phyloP scores from a whole-genome alignment of 2,329 filamentous ascomycete genomes.

The Hawksworthiomyces lignivorus region DNA sequence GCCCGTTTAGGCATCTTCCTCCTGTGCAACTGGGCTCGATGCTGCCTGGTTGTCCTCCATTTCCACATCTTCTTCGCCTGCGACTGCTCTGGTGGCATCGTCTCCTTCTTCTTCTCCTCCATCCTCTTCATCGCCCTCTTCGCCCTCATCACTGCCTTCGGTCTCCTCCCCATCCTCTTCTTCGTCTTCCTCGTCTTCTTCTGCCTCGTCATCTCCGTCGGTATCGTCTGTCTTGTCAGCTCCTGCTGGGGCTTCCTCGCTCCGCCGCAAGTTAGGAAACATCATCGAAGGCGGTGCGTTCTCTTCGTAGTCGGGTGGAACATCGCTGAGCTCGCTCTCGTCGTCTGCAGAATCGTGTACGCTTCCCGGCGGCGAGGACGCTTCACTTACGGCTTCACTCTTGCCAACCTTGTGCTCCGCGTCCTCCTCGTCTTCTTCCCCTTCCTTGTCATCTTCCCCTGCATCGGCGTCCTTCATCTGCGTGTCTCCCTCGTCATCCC shows the following conservation, averaged over 20 bases:
- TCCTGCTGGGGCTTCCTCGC: constrained; percentile 22
- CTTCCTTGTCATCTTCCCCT: neutral
- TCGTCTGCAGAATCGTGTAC: constrained; percentile 60
- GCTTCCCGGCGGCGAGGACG: constrained; percentile 49
- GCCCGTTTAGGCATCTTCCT: no score
- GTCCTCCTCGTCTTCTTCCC: constrained; percentile 19
- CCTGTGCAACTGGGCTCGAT: no score
- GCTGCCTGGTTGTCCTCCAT: constrained; percentile 5
- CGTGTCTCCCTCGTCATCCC: constrained; percentile 14
- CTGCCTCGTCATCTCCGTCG: constrained; percentile 18
- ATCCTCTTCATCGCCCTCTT: constrained; percentile 11
- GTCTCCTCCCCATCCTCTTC: neutral
- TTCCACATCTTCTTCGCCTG: constrained; percentile 1
- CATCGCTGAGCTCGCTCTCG: constrained; percentile 62
- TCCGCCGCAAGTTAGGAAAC: constrained; percentile 42
- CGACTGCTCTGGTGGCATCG: neutral
- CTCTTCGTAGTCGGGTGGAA: constrained; percentile 50
- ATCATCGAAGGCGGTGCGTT: constrained; percentile 46
- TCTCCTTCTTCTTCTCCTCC: constrained; percentile 17
- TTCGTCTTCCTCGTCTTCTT: neutral
- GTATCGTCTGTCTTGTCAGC: constrained; percentile 10
- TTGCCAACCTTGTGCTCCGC: no score
- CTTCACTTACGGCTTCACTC: constrained; percentile 20
- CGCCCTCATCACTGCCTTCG: neutral
- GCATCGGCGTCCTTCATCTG: constrained; percentile 22